Conservation (phyloP, 2,329 filamentous ascomycete genomes). For the Botrytis elliptica region DNA sequence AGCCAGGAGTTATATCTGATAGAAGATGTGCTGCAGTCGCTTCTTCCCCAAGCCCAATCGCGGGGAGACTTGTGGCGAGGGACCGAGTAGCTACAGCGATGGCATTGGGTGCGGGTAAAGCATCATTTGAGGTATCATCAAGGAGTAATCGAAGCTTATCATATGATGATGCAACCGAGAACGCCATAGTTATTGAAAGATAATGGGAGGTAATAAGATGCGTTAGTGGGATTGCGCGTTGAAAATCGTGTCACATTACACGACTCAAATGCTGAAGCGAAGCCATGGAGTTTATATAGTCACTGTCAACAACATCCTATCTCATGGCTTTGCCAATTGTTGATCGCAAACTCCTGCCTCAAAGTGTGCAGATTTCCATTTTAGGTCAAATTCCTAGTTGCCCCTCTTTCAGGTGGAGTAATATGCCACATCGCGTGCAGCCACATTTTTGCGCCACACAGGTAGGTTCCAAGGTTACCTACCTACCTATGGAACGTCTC, state of each 20-base stretch:
- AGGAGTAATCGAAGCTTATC: slow-evolving; percentile 29
- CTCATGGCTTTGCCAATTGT: background rate
- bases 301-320: background rate
- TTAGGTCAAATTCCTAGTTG: background rate
- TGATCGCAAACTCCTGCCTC: slow-evolving; percentile 16
- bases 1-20: slow-evolving; percentile 45
- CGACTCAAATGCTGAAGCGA: background rate
- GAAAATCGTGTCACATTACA: background rate
- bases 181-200: slow-evolving; percentile 19
- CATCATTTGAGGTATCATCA: slow-evolving; percentile 27
- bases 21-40: slow-evolving; percentile 45
- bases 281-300: background rate
- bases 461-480: too few relatives aligned
- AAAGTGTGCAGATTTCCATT: background rate
- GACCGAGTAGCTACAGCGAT: slow-evolving; percentile 18
- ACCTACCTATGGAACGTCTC: background rate
- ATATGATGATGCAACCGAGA: slow-evolving; percentile 34
- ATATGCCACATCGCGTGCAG: background rate
- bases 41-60: slow-evolving; percentile 45
- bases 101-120: slow-evolving; percentile 33
- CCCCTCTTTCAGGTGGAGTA: background rate
- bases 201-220: background rate
- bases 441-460: slow-evolving; percentile 1
- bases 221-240: background rate
- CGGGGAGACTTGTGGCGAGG: slow-evolving; percentile 42